phyloP scores from a whole-genome alignment of 805 yeast genomes.

The Candida awuae region DNA sequence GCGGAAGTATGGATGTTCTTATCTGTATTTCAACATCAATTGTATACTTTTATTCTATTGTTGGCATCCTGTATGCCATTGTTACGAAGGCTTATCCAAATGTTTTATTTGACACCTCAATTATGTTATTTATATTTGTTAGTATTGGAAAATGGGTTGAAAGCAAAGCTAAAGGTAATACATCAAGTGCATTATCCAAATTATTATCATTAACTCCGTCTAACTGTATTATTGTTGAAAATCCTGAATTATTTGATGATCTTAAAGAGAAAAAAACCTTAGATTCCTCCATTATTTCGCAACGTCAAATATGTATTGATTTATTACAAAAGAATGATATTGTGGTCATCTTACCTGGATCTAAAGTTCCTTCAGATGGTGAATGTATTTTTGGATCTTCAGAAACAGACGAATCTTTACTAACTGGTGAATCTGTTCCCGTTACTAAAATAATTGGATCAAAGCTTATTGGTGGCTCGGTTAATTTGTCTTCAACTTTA shows the following conservation, averaged over 20 bases:
- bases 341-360: conserved; percentile 76
- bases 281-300: conserved; percentile 24
- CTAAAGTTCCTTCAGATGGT: conserved; percentile 90
- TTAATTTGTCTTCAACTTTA: conserved; percentile 70
- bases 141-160: conserved; percentile 88
- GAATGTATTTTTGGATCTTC: conserved; percentile 66
- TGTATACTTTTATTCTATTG: conserved; percentile 66
- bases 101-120: conserved; percentile 76
- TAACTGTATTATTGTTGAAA: conserved; percentile 55
- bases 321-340: conserved; percentile 71
- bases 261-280: conserved; percentile 4
- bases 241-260: conserved; percentile 20
- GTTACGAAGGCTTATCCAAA: conserved; percentile 47
- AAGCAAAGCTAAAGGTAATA: conserved; percentile 86
- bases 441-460: conserved; percentile 56
- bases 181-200: conserved; percentile 80
- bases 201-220: conserved; percentile 77
- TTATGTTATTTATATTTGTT: conserved; percentile 78
- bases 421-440: conserved; percentile 88
- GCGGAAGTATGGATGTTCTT: conserved; percentile 87
- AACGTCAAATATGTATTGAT: conserved; percentile 58
- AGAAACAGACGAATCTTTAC: conserved; percentile 78
- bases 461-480: conserved; percentile 78
- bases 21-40: conserved; percentile 76
- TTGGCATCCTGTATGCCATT: conserved; percentile 44